These are phyloP conservation scores for Pilaira anomala DNA, from an alignment of 192 early-diverging fungal genomes.

Conservation along the genomic window DNA sequence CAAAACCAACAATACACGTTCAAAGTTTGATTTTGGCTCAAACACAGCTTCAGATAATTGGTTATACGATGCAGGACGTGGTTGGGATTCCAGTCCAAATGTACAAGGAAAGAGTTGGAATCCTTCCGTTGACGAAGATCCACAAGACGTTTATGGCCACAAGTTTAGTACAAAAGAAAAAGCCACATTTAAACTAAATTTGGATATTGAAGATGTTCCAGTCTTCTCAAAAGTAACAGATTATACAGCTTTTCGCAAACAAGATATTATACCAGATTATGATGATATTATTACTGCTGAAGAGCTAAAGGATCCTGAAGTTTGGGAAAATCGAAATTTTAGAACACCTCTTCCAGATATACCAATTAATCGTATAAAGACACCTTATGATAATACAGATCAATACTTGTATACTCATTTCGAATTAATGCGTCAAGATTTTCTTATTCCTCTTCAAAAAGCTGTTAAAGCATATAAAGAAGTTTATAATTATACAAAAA, in stretches of 20 bases:
- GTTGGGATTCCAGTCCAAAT: slow-evolving; percentile 4
- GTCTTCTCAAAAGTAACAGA: slow-evolving; percentile 18
- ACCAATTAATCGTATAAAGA: slow-evolving; percentile 42
- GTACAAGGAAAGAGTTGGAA: slow-evolving; percentile 9
- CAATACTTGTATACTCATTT: slow-evolving; percentile 54
- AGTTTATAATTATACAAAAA: not conserved
- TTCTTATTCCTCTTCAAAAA: slow-evolving; percentile 44
- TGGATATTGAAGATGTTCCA: slow-evolving; percentile 16
- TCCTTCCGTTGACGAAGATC: not conserved
- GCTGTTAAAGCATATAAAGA: slow-evolving; percentile 35
- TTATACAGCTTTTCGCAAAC: slow-evolving; percentile 20
- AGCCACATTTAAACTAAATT: slow-evolving; percentile 11
- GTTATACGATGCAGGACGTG: not conserved
- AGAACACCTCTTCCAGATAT: slow-evolving; percentile 32
- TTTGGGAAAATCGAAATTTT: not conserved
- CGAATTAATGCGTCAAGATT: slow-evolving; percentile 51
- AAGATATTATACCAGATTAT: slow-evolving; percentile 17
- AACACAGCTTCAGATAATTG: not conserved
- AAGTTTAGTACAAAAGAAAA: not conserved
- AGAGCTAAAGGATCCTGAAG: not conserved
- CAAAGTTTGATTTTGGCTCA: slow-evolving; percentile 14
- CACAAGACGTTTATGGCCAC: not conserved
- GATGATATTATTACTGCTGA: slow-evolving; percentile 24
- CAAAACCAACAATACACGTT: not conserved
- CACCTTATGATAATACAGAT: slow-evolving; percentile 42